phyloP scores from a whole-genome alignment of 305 asterid genomes.

The Ruellia speciosa region DNA sequence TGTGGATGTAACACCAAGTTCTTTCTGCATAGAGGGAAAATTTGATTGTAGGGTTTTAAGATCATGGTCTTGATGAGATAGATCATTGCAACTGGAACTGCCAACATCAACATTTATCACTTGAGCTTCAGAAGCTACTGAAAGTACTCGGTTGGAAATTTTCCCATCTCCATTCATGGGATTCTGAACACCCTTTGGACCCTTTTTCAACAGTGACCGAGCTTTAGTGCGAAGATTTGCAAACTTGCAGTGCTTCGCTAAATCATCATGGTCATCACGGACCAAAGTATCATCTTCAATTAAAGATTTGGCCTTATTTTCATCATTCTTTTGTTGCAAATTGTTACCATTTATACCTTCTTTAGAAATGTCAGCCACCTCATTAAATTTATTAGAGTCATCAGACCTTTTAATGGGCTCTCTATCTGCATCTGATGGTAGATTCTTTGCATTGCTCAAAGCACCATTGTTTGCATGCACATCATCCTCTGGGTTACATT shows the following conservation, averaged over 20 bases:
- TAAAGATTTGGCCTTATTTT: conserved; percentile 26
- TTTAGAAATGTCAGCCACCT: conserved; percentile 12
- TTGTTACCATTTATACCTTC: background rate
- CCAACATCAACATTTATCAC: conserved; percentile 32
- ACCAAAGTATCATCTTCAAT: conserved; percentile 29
- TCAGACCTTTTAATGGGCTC: conserved; percentile 25
- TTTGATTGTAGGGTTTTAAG: conserved; percentile 29
- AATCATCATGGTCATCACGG: conserved; percentile 32
- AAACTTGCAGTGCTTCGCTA: conserved; percentile 53
- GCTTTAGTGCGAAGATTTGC: conserved; percentile 58
- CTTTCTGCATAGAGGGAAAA: conserved; percentile 21
- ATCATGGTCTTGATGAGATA: conserved; percentile 33
- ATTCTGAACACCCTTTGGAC: conserved; percentile 30
- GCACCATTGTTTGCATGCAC: background rate
- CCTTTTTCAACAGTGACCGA: conserved; percentile 36
- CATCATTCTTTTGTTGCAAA: conserved; percentile 2
- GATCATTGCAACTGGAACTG: conserved; percentile 32
- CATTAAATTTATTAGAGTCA: conserved; percentile 26
- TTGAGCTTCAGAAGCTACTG: conserved; percentile 36
- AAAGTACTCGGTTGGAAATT: conserved; percentile 27
- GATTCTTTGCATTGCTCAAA: background rate
- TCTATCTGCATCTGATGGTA: background rate
- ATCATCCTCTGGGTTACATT: background rate
- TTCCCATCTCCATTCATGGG: conserved; percentile 31
- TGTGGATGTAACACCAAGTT: conserved; percentile 25